A percentile compares a stretch with the other conserved stretches of the same genome.
Conservation (phyloP, 106 monocot species). For the Platanthera guangdongensis region DNA sequence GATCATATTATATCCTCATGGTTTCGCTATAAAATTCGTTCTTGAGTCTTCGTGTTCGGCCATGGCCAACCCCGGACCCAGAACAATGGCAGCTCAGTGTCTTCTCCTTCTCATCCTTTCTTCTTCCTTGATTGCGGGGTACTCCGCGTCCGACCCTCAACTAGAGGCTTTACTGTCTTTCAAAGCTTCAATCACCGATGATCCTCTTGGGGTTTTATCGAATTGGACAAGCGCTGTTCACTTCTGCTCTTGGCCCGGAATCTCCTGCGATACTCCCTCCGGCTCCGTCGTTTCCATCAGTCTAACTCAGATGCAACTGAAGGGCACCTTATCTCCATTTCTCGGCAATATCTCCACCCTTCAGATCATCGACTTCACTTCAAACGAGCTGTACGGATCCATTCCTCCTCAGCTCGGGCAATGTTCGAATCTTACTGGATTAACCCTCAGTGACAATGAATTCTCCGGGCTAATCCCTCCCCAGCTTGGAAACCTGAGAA, state of each 20-base stretch:
- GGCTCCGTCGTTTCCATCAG: constrained; percentile 28
- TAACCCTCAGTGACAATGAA: constrained; percentile 35
- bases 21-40: not conserved
- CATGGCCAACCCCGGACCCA: not conserved
- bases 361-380: constrained; percentile 39
- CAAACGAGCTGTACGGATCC: constrained; percentile 44
- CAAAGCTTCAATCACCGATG: constrained; percentile 5
- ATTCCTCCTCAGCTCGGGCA: constrained; percentile 57
- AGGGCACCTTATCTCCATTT: constrained; percentile 47
- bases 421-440: constrained; percentile 27
- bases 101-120: constrained; percentile 6
- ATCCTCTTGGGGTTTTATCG: constrained; percentile 4
- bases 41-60: not conserved
- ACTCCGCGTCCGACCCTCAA: constrained; percentile 2
- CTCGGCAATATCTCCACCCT: constrained; percentile 65
- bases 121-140: constrained; percentile 3
- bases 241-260: constrained; percentile 69
- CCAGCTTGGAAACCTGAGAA: constrained; percentile 42
- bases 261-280: constrained; percentile 48
- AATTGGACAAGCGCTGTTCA: constrained; percentile 30
- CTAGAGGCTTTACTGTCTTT: constrained; percentile 7
- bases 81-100: constrained; percentile 3
- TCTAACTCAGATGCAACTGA: constrained; percentile 25
- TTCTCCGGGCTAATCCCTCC: constrained; percentile 49
- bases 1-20: not conserved